Evolutionary conservation across 768 basidiomycete species (phyloP).

Genomic region (Tricholoma hemisulphureum): DNA sequence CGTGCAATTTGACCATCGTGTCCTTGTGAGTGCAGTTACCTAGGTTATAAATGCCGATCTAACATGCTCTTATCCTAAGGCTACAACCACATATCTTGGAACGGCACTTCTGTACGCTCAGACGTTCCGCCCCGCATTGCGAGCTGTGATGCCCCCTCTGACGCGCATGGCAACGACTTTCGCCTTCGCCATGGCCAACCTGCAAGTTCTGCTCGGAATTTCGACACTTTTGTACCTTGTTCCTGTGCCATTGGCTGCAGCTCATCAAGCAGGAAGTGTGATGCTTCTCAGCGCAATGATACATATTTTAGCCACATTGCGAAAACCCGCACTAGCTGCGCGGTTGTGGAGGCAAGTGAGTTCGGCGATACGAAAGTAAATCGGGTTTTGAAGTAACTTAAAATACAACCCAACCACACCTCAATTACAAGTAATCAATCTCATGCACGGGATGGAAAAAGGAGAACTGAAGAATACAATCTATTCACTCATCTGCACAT

Average conservation of each 20-base stretch:
- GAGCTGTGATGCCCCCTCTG: slow-evolving; percentile 61
- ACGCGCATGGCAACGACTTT: slow-evolving; percentile 51
- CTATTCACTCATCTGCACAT: slow-evolving; percentile 85
- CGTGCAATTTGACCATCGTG: slow-evolving; percentile 94
- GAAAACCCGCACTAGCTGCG: slow-evolving; percentile 68
- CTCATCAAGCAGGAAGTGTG: slow-evolving; percentile 95
- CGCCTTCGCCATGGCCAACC: slow-evolving; percentile 77
- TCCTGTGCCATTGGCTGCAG: slow-evolving; percentile 86
- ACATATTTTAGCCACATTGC: slow-evolving; percentile 68
- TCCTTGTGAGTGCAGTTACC: slow-evolving; percentile 58
- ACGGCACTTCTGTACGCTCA: slow-evolving; percentile 63
- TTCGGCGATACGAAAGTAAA: background rate
- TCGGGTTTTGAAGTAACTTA: background rate
- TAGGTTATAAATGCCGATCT: background rate
- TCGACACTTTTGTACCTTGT: slow-evolving; percentile 90
- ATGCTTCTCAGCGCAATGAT: slow-evolving; percentile 80
- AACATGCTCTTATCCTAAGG: slow-evolving; percentile 51
- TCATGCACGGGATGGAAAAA: background rate
- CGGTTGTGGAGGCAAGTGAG: slow-evolving; percentile 49
- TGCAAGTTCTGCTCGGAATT: slow-evolving; percentile 69
- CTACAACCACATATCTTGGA: slow-evolving; percentile 77
- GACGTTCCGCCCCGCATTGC: slow-evolving; percentile 56
- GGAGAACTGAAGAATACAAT: slow-evolving; percentile 1
- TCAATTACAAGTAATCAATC: slow-evolving; percentile 1
- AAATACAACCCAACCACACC: background rate